These are phyloP conservation scores for Aspergillus saccharolyticus DNA, from an alignment of 495 filamentous ascomycete genomes.

Conservation along the genomic window DNA sequence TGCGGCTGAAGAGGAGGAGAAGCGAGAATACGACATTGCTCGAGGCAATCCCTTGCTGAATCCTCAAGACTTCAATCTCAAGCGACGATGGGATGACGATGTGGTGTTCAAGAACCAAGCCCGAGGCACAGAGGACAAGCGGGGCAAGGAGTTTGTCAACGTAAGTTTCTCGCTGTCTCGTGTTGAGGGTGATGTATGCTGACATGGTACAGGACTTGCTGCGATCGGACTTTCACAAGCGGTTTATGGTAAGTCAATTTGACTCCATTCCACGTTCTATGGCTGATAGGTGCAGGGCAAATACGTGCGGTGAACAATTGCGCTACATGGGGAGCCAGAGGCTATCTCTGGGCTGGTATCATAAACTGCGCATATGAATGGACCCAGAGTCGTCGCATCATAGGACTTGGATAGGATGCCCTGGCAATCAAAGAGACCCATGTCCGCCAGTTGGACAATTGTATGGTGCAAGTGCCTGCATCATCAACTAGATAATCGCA, in stretches of 20 bases:
- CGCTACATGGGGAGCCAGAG: too few species aligned
- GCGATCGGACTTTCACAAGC: constrained; percentile 93
- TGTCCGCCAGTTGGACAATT: too few species aligned
- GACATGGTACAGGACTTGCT: constrained; percentile 65
- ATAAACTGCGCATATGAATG: too few species aligned
- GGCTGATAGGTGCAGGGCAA: constrained; percentile 52
- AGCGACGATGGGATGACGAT: constrained; percentile 87
- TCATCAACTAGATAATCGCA: too few species aligned
- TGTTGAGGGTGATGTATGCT: constrained; percentile 11
- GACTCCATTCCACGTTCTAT: constrained; percentile 3
- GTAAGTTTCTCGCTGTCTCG: constrained; percentile 43
- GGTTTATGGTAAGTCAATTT: constrained; percentile 74
- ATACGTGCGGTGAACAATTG: constrained; percentile 55
- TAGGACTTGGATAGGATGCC: too few species aligned
- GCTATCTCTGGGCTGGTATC: too few species aligned
- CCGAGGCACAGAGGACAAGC: constrained; percentile 87
- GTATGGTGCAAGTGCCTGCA: too few species aligned
- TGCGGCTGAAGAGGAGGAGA: constrained; percentile 70
- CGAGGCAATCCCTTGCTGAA: constrained; percentile 90
- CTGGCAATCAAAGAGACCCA: too few species aligned
- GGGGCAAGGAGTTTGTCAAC: constrained; percentile 95
- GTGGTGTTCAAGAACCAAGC: constrained; percentile 99
- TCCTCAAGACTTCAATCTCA: constrained; percentile 45
- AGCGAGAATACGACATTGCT: constrained; percentile 83
- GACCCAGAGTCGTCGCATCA: too few species aligned